phyloP scores from a whole-genome alignment of 495 filamentous ascomycete genomes.

The Penicillium malachiteum region DNA sequence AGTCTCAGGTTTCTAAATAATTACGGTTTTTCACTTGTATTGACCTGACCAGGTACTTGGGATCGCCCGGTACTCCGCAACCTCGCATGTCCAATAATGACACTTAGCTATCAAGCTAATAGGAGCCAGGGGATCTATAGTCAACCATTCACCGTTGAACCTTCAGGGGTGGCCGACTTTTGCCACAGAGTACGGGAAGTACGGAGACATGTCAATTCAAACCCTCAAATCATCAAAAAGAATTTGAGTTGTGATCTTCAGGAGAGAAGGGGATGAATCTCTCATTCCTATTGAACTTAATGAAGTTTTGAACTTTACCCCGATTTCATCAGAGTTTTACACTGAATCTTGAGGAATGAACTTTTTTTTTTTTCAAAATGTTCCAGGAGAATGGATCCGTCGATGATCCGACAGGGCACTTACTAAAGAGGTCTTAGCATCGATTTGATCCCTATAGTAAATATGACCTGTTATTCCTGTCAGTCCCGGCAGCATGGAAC shows the following conservation, averaged over 20 bases:
- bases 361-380: no score
- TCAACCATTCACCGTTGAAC: slow-evolving; percentile 15
- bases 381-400: slow-evolving; percentile 1
- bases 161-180: slow-evolving; percentile 8
- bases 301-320: neutral
- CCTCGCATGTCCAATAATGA: neutral
- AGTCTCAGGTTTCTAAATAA: neutral
- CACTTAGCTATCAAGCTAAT: slow-evolving; percentile 9
- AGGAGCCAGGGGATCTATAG: slow-evolving; percentile 12
- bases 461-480: neutral
- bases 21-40: slow-evolving; percentile 2
- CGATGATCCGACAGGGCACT: neutral
- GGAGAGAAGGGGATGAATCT: slow-evolving; percentile 20
- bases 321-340: neutral
- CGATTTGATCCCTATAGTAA: neutral
- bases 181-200: no score
- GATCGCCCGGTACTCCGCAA: no score
- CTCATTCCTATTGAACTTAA: slow-evolving; percentile 11
- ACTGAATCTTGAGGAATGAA: neutral
- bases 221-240: neutral
- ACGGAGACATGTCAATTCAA: no score
- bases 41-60: neutral
- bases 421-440: neutral
- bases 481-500: slow-evolving; percentile 26
- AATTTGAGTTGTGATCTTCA: slow-evolving; percentile 20